Base-by-base conservation (phyloP, 495 filamentous ascomycete species). In the Rusavskia elegans region DNA sequence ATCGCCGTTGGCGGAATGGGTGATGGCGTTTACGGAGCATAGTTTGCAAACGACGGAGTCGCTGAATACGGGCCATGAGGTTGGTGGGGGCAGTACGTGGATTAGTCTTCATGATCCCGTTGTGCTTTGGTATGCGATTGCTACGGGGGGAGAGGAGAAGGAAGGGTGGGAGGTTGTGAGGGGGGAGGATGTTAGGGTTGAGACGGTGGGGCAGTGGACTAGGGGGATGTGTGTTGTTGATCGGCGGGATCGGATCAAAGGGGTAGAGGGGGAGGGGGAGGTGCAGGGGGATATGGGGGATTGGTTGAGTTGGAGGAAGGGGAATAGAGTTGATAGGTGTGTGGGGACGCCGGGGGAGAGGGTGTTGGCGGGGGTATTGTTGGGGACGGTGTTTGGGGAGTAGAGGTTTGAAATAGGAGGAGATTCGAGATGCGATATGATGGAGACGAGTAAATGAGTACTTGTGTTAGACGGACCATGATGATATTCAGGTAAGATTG, bases 141-240 rank as follows among this genome's bases (percentile, higher is more conserved):
- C 80, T 71, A 19, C 40, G n/a, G 40, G 44, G 3, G 48, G 25
- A 1, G 65, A 70, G 10, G 66, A 69, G 51, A 52, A 63, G 10
- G 57, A 63, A 1, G 73, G 71, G 70, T 75, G 79, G 63, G 57
- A 62, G 2, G 42, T 61, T 27, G 61, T 53, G 2, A 68, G 65
- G 29, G 66, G 64, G 1, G 69, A 78, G 63, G 92, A 98, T 66
- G 82, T 97, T 49, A 74, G 92, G 14, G 70, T 98, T 23, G 92
- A 98, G 64, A 86, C 85, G 1, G 63, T 74, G 30, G 92, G 92
- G 5, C 90, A 97, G 66, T 98, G 92, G 92, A 95, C 90, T 49
- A 71, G 84, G 41, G 92, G 92, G 2, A 86, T 88, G 82, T 89
- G 87, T 63, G 75, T 97, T 17, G 70, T 87, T 35, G 93, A 98